A percentile compares a stretch with the other conserved stretches of the same genome.
Evolutionary conservation across 768 basidiomycete species (phyloP).

Genomic region (Coprinellus aureogranulatus): DNA sequence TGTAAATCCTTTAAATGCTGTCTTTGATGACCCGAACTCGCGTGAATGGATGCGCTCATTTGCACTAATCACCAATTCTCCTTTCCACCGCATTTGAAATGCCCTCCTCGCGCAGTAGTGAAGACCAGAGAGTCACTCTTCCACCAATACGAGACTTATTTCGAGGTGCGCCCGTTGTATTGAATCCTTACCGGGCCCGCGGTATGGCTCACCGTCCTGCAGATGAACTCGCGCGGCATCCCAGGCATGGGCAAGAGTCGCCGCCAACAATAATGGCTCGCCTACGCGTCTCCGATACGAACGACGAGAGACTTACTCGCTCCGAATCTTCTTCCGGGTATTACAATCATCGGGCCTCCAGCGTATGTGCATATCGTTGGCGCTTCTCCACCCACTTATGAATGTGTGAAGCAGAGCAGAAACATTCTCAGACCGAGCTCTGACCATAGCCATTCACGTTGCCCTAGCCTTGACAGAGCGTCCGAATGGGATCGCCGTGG

Average conservation of each 20-base stretch:
- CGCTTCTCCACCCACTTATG: background rate
- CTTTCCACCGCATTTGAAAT: slow-evolving; percentile 5
- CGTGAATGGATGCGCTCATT: background rate
- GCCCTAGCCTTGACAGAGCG: background rate
- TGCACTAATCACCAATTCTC: slow-evolving; percentile 1
- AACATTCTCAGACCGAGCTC: background rate
- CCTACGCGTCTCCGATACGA: slow-evolving; percentile 40
- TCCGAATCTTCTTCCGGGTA: slow-evolving; percentile 4
- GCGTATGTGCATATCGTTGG: background rate
- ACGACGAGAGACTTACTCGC: slow-evolving; percentile 13
- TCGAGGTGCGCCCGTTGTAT: slow-evolving; percentile 39
- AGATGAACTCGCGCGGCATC: slow-evolving; percentile 50
- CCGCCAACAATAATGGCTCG: slow-evolving; percentile 42
- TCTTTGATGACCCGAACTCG: background rate
- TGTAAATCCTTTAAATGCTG: slow-evolving; percentile 1
- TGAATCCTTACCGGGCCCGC: slow-evolving; percentile 1
- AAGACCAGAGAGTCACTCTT: slow-evolving; percentile 50
- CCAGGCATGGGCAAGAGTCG: slow-evolving; percentile 29
- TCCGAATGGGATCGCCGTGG: slow-evolving; percentile 1
- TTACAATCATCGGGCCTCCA: background rate
- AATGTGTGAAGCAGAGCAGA: background rate
- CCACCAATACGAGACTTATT: slow-evolving; percentile 73
- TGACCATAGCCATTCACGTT: background rate
- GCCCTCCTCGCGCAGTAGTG: background rate
- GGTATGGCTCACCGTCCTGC: slow-evolving; percentile 4